phyloP scores from a whole-genome alignment of 2,329 filamentous ascomycete genomes.

The Volutella citrinella region DNA sequence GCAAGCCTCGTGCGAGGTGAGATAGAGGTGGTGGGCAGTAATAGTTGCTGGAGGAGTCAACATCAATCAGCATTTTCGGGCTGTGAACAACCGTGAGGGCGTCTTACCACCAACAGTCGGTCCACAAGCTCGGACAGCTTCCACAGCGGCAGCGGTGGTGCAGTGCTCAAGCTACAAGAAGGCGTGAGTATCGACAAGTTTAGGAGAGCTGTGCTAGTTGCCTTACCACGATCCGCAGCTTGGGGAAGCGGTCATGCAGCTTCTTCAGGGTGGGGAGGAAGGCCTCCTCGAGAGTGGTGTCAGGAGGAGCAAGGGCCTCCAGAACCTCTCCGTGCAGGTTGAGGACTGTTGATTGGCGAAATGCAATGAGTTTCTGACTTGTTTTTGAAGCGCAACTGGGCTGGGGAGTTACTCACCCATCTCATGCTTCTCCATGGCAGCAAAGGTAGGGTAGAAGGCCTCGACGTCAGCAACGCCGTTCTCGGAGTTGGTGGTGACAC shows the following conservation, averaged over 20 bases:
- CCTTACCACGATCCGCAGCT: constrained; percentile 61
- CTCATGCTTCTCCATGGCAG: constrained; percentile 81
- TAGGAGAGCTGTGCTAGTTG: no score
- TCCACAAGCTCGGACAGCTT: constrained; percentile 74
- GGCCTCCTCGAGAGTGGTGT: constrained; percentile 42
- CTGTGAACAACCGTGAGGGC: not conserved
- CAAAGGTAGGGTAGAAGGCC: constrained; percentile 74
- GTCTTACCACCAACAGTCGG: constrained; percentile 63
- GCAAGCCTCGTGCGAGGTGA: constrained; percentile 69
- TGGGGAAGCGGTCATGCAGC: constrained; percentile 73
- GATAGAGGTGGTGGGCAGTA: constrained; percentile 80
- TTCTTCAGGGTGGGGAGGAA: constrained; percentile 79
- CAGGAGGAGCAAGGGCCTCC: constrained; percentile 44
- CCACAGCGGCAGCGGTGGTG: constrained; percentile 77
- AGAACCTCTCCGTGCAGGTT: constrained; percentile 92
- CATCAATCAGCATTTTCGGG: constrained; percentile 3
- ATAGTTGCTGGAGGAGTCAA: constrained; percentile 58
- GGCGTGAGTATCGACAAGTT: not conserved
- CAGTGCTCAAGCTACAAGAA: constrained; percentile 68
- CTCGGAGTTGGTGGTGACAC: constrained; percentile 64
- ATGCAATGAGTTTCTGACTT: constrained; percentile 2
- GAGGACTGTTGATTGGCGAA: constrained; percentile 51
- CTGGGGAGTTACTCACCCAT: constrained; percentile 46
- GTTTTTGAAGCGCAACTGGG: no score
- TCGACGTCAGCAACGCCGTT: constrained; percentile 69